phyloP scores from a whole-genome alignment of 352 stramenopile genomes.

The Pythium angustatum region DNA sequence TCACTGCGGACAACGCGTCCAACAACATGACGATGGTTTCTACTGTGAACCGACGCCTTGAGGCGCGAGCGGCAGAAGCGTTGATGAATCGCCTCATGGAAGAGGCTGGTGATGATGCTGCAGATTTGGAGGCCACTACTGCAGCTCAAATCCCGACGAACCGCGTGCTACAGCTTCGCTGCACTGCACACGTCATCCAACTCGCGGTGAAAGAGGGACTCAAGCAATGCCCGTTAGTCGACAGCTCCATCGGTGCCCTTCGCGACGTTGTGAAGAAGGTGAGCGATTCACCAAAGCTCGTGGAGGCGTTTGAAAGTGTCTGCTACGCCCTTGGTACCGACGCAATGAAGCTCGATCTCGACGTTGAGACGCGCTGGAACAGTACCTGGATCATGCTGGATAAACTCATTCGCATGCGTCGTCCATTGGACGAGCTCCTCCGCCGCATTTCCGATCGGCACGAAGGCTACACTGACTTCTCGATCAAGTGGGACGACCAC shows the following conservation, averaged over 20 bases:
- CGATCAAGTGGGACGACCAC: not conserved
- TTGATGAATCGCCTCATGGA: too few species aligned
- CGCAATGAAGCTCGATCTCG: not conserved
- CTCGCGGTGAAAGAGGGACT: not conserved
- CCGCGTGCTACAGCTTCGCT: not conserved
- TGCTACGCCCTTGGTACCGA: not conserved
- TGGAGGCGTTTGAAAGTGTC: not conserved
- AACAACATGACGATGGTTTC: constrained; percentile 3
- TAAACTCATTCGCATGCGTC: too few species aligned
- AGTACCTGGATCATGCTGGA: too few species aligned
- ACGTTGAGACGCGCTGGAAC: not conserved
- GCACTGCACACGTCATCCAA: not conserved
- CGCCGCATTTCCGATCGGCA: not conserved
- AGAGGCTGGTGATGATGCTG: too few species aligned
- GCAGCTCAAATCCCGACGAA: too few species aligned
- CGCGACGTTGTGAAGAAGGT: not conserved
- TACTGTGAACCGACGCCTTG: not conserved
- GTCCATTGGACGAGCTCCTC: not conserved
- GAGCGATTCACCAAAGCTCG: not conserved
- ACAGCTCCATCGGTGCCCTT: not conserved
- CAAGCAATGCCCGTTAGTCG: not conserved
- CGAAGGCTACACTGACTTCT: not conserved
- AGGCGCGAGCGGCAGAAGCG: not conserved
- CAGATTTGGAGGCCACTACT: too few species aligned
- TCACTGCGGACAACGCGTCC: constrained; percentile 10